phyloP scores from a whole-genome alignment of 192 early-diverging fungal genomes.

The Coemansia sp. region DNA sequence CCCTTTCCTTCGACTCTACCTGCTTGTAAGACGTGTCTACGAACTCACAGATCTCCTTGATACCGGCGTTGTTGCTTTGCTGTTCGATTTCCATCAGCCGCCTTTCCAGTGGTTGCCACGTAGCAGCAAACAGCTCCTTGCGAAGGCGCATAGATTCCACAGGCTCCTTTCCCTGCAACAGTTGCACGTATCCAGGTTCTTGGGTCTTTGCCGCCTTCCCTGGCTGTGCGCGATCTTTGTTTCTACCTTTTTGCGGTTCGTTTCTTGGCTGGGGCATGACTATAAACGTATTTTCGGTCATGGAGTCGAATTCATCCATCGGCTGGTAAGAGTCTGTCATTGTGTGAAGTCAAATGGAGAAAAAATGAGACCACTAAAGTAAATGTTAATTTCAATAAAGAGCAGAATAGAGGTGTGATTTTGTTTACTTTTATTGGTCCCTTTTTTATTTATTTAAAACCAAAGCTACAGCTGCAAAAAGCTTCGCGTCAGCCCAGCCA shows the following conservation, averaged over 20 bases:
- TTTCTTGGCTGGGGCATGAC: conserved; percentile 29
- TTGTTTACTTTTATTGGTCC: neutral
- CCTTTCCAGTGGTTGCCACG: conserved; percentile 57
- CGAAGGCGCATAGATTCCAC: conserved; percentile 55
- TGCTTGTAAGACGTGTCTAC: conserved; percentile 56
- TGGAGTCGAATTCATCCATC: conserved; percentile 49
- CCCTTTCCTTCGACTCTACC: conserved; percentile 28
- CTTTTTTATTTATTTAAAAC: neutral
- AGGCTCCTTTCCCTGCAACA: conserved; percentile 61
- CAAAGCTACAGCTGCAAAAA: conserved; percentile 18
- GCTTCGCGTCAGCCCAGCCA: conserved; percentile 41
- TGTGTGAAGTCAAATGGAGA: neutral
- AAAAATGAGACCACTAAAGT: neutral
- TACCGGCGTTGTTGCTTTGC: conserved; percentile 60
- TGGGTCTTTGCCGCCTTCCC: conserved; percentile 1
- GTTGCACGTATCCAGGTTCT: conserved; percentile 59
- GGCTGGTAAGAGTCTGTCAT: conserved; percentile 46
- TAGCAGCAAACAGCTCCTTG: conserved; percentile 50
- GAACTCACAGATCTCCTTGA: conserved; percentile 62
- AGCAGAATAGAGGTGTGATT: neutral
- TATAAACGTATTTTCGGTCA: conserved; percentile 56
- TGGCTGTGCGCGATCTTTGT: conserved; percentile 5
- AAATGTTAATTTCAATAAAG: neutral
- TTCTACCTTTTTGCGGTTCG: neutral
- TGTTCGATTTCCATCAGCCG: conserved; percentile 31